Conservation (phyloP, 768 basidiomycete species). For the Xerocomellus chrysenteron region DNA sequence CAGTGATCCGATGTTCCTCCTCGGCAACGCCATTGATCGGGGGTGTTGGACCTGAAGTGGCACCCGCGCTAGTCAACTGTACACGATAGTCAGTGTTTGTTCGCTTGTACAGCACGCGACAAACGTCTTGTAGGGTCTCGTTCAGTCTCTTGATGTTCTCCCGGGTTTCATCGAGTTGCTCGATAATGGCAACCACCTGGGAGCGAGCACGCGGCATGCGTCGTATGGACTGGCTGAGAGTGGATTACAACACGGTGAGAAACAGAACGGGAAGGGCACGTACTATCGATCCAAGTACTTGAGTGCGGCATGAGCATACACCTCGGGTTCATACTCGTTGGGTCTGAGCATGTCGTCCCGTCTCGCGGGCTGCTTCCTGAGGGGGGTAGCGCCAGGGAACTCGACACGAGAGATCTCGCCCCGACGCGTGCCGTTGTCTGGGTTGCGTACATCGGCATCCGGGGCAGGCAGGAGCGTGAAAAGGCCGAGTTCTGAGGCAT, state of each 20-base stretch:
- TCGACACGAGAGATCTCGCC: conserved; percentile 59
- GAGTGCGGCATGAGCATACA: conserved; percentile 72
- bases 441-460: conserved; percentile 32
- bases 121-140: conserved; percentile 41
- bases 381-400: conserved; percentile 70
- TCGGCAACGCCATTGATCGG: conserved; percentile 32
- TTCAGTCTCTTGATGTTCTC: conserved; percentile 37
- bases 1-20: conserved; percentile 44
- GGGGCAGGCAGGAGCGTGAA: conserved; percentile 54
- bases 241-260: conserved; percentile 30
- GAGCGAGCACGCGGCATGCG: conserved; percentile 51
- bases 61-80: conserved; percentile 18
- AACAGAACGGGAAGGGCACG: conserved; percentile 28
- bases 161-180: conserved; percentile 38
- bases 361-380: conserved; percentile 45
- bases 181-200: conserved; percentile 37
- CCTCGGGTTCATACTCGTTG: conserved; percentile 63
- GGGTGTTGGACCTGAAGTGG: conserved; percentile 19
- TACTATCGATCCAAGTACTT: conserved; percentile 80
- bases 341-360: conserved; percentile 36
- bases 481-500: conserved; percentile 75
- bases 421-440: conserved; percentile 28
- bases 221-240: conserved; percentile 43
- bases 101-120: conserved; percentile 14
- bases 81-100: neutral